Evolutionary conservation across 78 protist genomes (phyloP), one percentile per base, ranked within the genome.

Genomic region (Paratrimastix pyriformis): DNA sequence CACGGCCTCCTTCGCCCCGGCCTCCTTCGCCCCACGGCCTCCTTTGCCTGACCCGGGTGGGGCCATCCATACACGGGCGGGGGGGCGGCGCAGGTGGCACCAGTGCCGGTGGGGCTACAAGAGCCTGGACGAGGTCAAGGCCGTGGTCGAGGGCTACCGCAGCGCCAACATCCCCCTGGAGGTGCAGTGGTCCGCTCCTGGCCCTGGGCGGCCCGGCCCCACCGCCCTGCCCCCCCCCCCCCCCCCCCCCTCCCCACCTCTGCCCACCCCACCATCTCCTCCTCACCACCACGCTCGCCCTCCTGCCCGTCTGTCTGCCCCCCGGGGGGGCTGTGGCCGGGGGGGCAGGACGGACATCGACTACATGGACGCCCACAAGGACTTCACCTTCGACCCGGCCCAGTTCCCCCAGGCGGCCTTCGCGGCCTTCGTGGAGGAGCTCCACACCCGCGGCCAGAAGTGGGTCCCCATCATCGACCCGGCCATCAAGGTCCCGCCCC

Each of bases 31-130:
- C n/a, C n/a, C n/a, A n/a, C n/a, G n/a, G n/a, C n/a, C n/a, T n/a
- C n/a, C n/a, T n/a, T n/a, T n/a, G n/a, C n/a, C n/a, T n/a, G n/a
- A n/a, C n/a, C n/a, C n/a, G n/a, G n/a, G n/a, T n/a, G n/a, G n/a
- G n/a, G n/a, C n/a, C n/a, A n/a, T n/a, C n/a, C n/a, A n/a, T n/a
- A n/a, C n/a, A n/a, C n/a, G n/a, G n/a, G n/a, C n/a, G n/a, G n/a
- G n/a, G n/a, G n/a, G n/a, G n/a, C n/a, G n/a, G n/a, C n/a, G n/a
- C 2, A 90, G 87, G 1, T 84, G 57, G 58, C 92, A 88, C 76
- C 84, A 79, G 38, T 88, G 88, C 84, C 66, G 89, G 24, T 88
- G 85, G 86, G 92, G 92, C 45, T 88, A 85, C 71, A 21, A 79
- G 13, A 44, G 70, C 29, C 52, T 81, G 29, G 40, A 37, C n/a